phyloP scores from a whole-genome alignment of 2,329 filamentous ascomycete species.

The Cladophialophora exuberans region DNA sequence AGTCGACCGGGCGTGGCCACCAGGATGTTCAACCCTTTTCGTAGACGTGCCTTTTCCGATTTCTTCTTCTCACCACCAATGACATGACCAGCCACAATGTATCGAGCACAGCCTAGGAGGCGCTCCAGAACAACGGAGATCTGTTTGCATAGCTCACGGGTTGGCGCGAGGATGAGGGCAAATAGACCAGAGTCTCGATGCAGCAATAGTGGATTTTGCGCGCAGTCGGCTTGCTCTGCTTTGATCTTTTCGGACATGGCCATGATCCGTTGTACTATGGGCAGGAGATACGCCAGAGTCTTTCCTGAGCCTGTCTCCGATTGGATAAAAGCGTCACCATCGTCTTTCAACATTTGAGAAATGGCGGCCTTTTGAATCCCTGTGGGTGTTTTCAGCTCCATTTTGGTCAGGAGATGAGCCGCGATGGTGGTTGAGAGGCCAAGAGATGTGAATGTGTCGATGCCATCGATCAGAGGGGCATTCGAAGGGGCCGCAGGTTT shows the following conservation, averaged over 20 bases:
- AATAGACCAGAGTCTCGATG: constrained; percentile 88
- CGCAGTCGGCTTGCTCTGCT: neutral
- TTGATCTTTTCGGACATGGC: constrained; percentile 56
- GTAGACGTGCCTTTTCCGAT: constrained; percentile 86
- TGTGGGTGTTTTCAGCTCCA: constrained; percentile 87
- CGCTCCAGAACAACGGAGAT: constrained; percentile 85
- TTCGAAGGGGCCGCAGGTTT: constrained; percentile 78
- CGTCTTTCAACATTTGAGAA: constrained; percentile 74
- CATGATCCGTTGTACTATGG: constrained; percentile 86
- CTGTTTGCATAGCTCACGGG: constrained; percentile 91
- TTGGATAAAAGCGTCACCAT: constrained; percentile 92
- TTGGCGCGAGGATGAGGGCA: constrained; percentile 90
- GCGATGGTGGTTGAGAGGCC: constrained; percentile 81
- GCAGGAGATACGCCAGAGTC: constrained; percentile 91
- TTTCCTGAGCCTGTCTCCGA: constrained; percentile 98
- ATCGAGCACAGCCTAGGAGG: constrained; percentile 84
- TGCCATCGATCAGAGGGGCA: constrained; percentile 80
- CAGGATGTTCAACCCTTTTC: constrained; percentile 93
- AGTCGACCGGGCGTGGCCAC: constrained; percentile 92
- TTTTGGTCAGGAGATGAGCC: constrained; percentile 79
- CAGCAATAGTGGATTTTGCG: constrained; percentile 51
- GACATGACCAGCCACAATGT: constrained; percentile 89
- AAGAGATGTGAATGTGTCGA: constrained; percentile 82
- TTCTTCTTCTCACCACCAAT: constrained; percentile 74
- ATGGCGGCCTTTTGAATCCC: constrained; percentile 93